Evolutionary conservation across 2,329 filamentous ascomycete genomes (phyloP).

Genomic region (Dactylellina leptospora): DNA sequence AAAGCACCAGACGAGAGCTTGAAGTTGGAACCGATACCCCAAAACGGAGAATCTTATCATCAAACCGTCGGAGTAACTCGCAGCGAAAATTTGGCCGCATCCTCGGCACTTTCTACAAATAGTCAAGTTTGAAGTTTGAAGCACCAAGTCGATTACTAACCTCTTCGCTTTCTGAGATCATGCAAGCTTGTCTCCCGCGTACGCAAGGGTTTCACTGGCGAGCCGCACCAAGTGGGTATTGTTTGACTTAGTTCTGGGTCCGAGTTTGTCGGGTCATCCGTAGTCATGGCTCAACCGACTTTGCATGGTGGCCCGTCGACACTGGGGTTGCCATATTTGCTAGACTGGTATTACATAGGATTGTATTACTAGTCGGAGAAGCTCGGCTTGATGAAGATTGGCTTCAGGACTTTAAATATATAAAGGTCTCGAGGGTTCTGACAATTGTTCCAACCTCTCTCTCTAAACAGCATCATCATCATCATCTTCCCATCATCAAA

Average conservation of each 20-base stretch:
- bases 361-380: not conserved
- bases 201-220: conserved; percentile 2
- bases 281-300: conserved; percentile 13
- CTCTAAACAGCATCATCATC: conserved; percentile 21
- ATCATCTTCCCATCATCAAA: not conserved
- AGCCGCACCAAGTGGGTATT: not conserved
- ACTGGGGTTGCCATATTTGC: not conserved
- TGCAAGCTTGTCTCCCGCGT: not conserved
- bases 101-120: conserved; percentile 22
- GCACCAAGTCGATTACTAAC: conserved; percentile 25
- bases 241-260: not conserved
- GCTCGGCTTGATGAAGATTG: not conserved
- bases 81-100: conserved; percentile 6
- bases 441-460: not conserved
- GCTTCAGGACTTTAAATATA: conserved; percentile 1
- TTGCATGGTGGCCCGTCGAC: too few relatives aligned
- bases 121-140: not conserved
- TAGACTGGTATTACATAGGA: not conserved
- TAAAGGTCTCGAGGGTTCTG: conserved; percentile 1
- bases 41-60: not conserved
- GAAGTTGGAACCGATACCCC: not conserved
- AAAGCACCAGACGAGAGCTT: not conserved
- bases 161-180: not conserved
- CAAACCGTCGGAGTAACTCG: conserved; percentile 14
- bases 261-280: conserved; percentile 23